A percentile compares a stretch with the other conserved stretches of the same genome.
phyloP scores from a whole-genome alignment of 2,329 filamentous ascomycete species.

The Dactylellina drechsleri region DNA sequence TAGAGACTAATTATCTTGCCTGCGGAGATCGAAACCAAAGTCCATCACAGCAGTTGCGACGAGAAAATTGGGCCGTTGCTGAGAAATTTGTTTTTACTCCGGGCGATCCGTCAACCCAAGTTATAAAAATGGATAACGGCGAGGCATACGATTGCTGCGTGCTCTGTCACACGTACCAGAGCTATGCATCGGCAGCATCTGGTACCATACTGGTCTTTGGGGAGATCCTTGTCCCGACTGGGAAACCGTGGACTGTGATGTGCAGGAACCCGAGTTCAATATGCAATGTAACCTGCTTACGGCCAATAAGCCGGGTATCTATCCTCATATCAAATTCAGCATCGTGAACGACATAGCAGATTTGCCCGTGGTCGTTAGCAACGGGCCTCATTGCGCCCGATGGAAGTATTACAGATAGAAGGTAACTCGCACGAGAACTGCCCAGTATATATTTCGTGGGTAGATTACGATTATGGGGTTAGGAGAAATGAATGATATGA shows the following conservation, averaged over 20 bases:
- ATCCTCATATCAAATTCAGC: slow-evolving; percentile 1
- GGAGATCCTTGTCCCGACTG: not conserved
- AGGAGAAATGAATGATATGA: too few relatives aligned
- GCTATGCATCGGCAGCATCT: slow-evolving; percentile 22
- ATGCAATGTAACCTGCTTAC: slow-evolving; percentile 16
- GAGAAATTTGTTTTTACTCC: not conserved
- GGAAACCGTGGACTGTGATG: not conserved
- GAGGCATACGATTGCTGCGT: slow-evolving; percentile 29
- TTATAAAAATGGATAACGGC: slow-evolving; percentile 8
- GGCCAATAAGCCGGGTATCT: not conserved
- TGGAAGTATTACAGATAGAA: slow-evolving; percentile 12
- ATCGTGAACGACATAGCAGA: not conserved
- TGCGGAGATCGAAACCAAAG: slow-evolving; percentile 14
- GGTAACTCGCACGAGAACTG: too few relatives aligned
- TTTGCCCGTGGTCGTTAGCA: slow-evolving; percentile 9
- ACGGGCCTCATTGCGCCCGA: slow-evolving; percentile 14
- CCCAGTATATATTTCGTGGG: too few relatives aligned
- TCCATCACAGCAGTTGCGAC: not conserved
- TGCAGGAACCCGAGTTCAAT: not conserved
- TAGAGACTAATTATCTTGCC: not conserved
- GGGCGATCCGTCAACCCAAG: not conserved
- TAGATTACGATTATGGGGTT: too few relatives aligned
- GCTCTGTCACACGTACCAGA: slow-evolving; percentile 17
- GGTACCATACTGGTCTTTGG: not conserved
- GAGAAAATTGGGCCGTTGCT: not conserved